Evolutionary conservation across 2,329 filamentous ascomycete species (phyloP).

Genomic region (Graphiopsis chlorocephala): DNA sequence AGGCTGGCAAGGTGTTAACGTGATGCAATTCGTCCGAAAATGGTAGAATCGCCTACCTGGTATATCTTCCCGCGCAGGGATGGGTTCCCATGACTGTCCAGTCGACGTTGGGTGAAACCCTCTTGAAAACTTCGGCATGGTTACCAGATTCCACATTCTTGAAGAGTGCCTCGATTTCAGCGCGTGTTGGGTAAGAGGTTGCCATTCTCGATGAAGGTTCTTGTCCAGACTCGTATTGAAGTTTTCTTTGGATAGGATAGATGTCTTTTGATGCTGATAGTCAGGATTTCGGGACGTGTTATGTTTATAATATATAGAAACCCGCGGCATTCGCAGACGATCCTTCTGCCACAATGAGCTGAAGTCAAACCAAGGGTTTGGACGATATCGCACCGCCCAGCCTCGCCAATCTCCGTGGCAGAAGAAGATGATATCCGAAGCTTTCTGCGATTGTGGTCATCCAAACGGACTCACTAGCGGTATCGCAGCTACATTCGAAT

Average conservation of each 20-base stretch:
- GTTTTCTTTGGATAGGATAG: neutral
- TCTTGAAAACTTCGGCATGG: conserved; percentile 27
- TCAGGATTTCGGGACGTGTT: neutral
- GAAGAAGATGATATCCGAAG: neutral
- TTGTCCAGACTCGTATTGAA: neutral
- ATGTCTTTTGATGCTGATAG: neutral
- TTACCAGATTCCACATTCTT: conserved; percentile 24
- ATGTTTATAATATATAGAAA: neutral
- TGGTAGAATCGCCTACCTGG: neutral
- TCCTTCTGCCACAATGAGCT: neutral
- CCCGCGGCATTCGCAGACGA: neutral
- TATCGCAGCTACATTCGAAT: neutral
- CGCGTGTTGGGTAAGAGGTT: conserved; percentile 20
- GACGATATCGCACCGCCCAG: neutral
- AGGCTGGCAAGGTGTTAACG: neutral
- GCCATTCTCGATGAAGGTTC: neutral
- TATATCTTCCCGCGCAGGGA: conserved; percentile 28
- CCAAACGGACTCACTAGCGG: neutral
- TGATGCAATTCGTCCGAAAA: too few relatives aligned
- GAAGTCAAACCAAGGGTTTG: neutral
- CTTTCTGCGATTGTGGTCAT: neutral
- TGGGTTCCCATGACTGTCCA: conserved; percentile 33
- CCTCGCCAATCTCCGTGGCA: neutral
- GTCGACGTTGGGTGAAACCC: conserved; percentile 26
- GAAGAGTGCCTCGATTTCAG: conserved; percentile 25